Evolutionary conservation across 495 filamentous ascomycete genomes (phyloP), one percentile per base, ranked within the genome.

Genomic region (Tuber microsphaerosporum): DNA sequence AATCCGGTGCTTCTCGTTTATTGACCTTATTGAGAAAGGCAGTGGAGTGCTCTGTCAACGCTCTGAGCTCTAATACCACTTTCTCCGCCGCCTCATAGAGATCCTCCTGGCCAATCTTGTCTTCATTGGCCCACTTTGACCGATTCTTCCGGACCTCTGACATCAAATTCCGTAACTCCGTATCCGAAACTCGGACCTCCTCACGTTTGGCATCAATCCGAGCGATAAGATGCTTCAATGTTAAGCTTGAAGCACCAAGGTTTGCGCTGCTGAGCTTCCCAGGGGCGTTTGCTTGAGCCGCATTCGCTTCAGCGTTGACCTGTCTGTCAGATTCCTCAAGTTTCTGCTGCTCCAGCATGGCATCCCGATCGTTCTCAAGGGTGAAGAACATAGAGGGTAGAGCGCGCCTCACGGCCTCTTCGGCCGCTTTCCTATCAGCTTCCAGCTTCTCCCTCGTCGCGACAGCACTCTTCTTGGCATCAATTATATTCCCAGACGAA

Each of bases 71-170:
- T 82, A 92, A 94, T 73, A 98, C 86, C 34, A 99, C 95, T 85
- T 97, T 97, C 81, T 99, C 95, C 22, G 93, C 87, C 16, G 95
- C 91, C 85, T 99, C 95, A 81, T 99, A 99, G 5, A 99, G 88
- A 85, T 99, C 95, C 81, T 98, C 95, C 84, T 99, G 95, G 74
- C 93, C 93, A 72, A 99, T 90, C 78, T 94, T 94, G 73, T 99
- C 95, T 83, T 97, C 95, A 84, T 90, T 97, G 31, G 95, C 95
- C 95, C 95, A 99, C 84, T 99, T 99, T 83, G 94, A 97, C 78
- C 95, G 87, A 81, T 97, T 97, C 82, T 98, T 98, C 73, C 95
- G 89, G 16, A 98, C 95, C 82, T 99, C 96, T 80, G 93, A 96
- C 88, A 99, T 94, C 75, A 99, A 85, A 70, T 88, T 92, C 72